Evolutionary conservation across 2,329 filamentous ascomycete species (phyloP), one percentile per base, ranked within the genome.

Genomic region (Exophiala sideris): DNA sequence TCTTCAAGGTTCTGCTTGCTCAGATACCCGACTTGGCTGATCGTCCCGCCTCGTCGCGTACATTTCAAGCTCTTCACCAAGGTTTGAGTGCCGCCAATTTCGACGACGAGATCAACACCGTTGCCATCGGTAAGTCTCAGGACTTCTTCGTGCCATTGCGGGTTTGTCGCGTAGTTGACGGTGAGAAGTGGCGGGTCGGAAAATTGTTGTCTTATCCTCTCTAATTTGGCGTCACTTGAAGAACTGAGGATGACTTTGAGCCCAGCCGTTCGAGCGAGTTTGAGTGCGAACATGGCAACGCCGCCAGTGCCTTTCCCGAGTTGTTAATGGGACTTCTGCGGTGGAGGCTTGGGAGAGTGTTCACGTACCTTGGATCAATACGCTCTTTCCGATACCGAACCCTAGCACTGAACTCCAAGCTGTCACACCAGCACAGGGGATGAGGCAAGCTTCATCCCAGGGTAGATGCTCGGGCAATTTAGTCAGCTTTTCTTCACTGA

Each of bases 301-400:
- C 70, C 71, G 1, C 70, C 70, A 16, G 71, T 72, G 69, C 71
- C 74, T n/a, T n/a, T n/a, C n/a, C n/a, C n/a, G n/a, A n/a, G n/a
- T n/a, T n/a, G n/a, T n/a, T n/a, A n/a, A n/a, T n/a, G n/a, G n/a
- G n/a, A n/a, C n/a, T n/a, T n/a, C n/a, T n/a, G n/a, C n/a, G n/a
- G n/a, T n/a, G n/a, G n/a, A n/a, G n/a, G n/a, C n/a, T n/a, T n/a
- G n/a, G n/a, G n/a, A n/a, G n/a, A n/a, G n/a, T n/a, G n/a, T n/a
- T n/a, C n/a, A n/a, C n/a, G n/a, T n/a, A n/a, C n/a, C n/a, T 68
- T 77, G 74, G 36, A 78, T 73, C 16, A 78, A 61, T 14, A 78
- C 70, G 2, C 63, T 75, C 53, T 72, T 60, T 1, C 73, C 73
- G 14, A 74, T 68, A 0, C 57, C 60, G 9, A 68, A 8, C 1